Base-by-base conservation (phyloP, 1,139 yeast genomes). In the Blastobotrys apis region DNA sequence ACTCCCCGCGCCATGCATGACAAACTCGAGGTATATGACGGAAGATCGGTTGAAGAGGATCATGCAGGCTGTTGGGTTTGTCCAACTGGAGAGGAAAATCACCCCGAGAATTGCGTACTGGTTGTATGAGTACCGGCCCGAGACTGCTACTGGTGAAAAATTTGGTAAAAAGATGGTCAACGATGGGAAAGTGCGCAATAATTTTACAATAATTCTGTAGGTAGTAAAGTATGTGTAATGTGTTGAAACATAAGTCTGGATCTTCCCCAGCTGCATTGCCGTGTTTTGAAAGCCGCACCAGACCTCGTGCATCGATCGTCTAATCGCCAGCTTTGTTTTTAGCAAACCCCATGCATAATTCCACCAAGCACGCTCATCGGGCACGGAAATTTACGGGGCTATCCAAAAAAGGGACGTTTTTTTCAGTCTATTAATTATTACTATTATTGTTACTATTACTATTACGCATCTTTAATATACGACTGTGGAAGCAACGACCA, bases 1-100 rank as follows among this genome's bases (percentile, higher is more conserved):
- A 1, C 67, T 90, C 5, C 98, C 98, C 0, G 69, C 84, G 26
- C 96, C 97, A 0, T 92, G 98, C 61, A 70, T 87, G 1, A 62
- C 68, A 6, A 88, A 90, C 60, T 88, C 97, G 1, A 69, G 97
- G 31, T 92, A 90, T 58, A 78, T 81, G 60, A 77, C 78, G 48
- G 68, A 72, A 31, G 62, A 62, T 0, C 62, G 64, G 17, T 65
- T 75, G 8, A 53, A 74, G 33, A 60, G 64, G 1, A 74, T 86
- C 15, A 75, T 83, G 78, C 41, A 49, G 1, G 56, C 68, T 9
- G 64, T 87, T 13, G 96, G 96, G 0, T 87, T 80, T 53, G 53
- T 48, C 4, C 55, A 69, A 35, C 47, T 71, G 3, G 62, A 68
- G 44, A 69, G 72, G 45, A 77, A 84, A 53, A 77, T 77, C 47